Percentiles rank a stretch among this genome's conserved stretches.
Conservation (phyloP, 2,329 filamentous ascomycete species). For the Clathrospora elynae region DNA sequence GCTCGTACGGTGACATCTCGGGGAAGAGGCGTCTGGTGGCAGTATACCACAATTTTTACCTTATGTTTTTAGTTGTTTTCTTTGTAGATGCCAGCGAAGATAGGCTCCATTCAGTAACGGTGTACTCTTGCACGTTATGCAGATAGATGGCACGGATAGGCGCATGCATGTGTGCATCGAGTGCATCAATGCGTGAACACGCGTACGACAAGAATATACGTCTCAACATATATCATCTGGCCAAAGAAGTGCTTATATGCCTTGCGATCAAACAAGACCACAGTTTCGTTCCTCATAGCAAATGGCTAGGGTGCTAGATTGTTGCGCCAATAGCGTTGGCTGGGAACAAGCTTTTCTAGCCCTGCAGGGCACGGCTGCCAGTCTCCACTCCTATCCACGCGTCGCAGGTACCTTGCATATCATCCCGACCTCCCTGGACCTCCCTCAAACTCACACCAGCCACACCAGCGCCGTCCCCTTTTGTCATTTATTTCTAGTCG, state of each 20-base stretch:
- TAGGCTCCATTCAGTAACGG: constrained; percentile 2
- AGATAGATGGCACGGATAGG: constrained; percentile 12
- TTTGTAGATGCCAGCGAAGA: constrained; percentile 4
- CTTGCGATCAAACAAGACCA: constrained; percentile 1
- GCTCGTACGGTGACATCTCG: constrained; percentile 14
- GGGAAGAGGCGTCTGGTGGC: constrained; percentile 28
- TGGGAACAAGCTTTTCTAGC: constrained; percentile 12
- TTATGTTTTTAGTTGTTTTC: constrained; percentile 19
- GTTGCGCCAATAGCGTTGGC: constrained; percentile 6
- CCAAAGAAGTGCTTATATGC: neutral
- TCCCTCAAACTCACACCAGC: constrained; percentile 23
- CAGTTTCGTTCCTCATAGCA: constrained; percentile 8
- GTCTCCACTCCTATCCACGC: constrained; percentile 15
- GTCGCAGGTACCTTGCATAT: constrained; percentile 20
- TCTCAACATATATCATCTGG: constrained; percentile 3
- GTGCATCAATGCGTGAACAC: neutral
- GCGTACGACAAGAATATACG: constrained; percentile 8
- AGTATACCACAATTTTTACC: constrained; percentile 41
- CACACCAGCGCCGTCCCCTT: constrained; percentile 8
- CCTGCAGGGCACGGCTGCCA: constrained; percentile 9
- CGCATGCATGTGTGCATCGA: constrained; percentile 3
- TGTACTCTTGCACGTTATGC: neutral
- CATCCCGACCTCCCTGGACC: constrained; percentile 8
- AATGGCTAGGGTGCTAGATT: too few species aligned
- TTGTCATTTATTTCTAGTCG: constrained; percentile 2